A percentile compares a stretch with the other conserved stretches of the same genome.
Evolutionary conservation across 192 early-diverging fungal genomes (phyloP).

Genomic region (Lunasporangiospora selenospora): DNA sequence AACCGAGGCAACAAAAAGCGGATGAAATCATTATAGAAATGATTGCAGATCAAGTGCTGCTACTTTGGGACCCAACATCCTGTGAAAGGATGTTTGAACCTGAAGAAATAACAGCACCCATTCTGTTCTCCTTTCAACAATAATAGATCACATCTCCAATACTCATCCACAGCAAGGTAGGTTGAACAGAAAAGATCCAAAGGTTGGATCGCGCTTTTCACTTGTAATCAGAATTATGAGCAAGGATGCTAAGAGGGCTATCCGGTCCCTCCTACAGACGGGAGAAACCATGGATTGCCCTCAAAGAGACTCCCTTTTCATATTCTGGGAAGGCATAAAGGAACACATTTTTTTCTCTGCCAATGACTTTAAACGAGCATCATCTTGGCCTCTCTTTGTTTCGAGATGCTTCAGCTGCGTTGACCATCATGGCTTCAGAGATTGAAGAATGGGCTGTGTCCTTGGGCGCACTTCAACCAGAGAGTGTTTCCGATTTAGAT

Average conservation of each 20-base stretch:
- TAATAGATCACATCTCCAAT: too few species aligned
- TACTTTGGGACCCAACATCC: background rate
- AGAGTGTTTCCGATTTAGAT: conserved; percentile 15
- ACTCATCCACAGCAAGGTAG: too few species aligned
- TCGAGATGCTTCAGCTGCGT: too few species aligned
- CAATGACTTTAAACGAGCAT: too few species aligned
- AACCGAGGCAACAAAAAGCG: background rate
- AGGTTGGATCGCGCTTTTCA: conserved; percentile 45
- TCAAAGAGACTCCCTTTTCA: too few species aligned
- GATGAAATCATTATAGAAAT: background rate
- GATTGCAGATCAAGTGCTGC: background rate
- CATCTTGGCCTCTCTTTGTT: too few species aligned
- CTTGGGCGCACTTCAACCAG: conserved; percentile 1
- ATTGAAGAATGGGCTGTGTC: background rate
- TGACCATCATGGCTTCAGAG: background rate
- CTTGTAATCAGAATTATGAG: conserved; percentile 42
- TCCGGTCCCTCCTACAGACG: background rate
- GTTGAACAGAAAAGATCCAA: background rate
- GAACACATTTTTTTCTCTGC: background rate
- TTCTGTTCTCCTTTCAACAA: too few species aligned
- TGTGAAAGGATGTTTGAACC: background rate
- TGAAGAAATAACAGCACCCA: too few species aligned
- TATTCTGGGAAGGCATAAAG: conserved; percentile 1
- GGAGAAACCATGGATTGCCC: too few species aligned
- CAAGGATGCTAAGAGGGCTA: background rate